Evolutionary conservation across 805 yeast species (phyloP), one percentile per base, ranked within the genome.

Genomic region (Kuraishia cidri): DNA sequence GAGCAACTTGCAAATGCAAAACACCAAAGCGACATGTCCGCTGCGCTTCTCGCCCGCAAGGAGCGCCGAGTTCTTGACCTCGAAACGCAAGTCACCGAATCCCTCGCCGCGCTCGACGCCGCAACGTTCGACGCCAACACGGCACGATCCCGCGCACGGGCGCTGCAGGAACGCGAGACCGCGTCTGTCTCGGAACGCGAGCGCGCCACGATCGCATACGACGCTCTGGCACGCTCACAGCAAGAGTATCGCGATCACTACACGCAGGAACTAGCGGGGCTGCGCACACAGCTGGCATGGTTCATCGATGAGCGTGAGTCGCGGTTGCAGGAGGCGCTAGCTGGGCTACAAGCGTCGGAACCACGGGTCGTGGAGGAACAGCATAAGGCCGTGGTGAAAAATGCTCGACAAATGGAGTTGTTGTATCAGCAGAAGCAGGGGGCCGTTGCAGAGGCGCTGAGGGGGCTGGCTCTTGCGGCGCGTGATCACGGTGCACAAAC

Each of bases 1-100:
- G 85, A 78, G 44, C 82, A 77, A 52, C 54, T 78, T 38, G 74
- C 85, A 20, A 77, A 76, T 40, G 62, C 81, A 24, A 79, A 79
- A 52, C 88, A 81, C 50, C 90, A 85, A 46, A 79, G 79, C 44
- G 87, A 82, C 41, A 79, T 79, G 60, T 63, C 80, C 27, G 78
- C 71, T 45, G 75, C 86, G 1, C 57, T 82, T 40, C 56, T 84
- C 37, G 73, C 69, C 39, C 61, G 94, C 33, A 81, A 82, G 45
- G 86, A 81, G 44, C 64, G 88, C 32, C 62, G 84, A 33, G 69
- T 82, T 17, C 46, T 60, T 20, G 90, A 80, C 42, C 56, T 83
- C 44, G 94, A 85, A 50, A 60, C 56, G 26, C 75, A 73, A 41
- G 52, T 69, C 36, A 64, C 64, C 34, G 74, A 69, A 15, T 44